Base-by-base conservation (phyloP, 2,329 filamentous ascomycete species). In the Colletotrichum camelliae region DNA sequence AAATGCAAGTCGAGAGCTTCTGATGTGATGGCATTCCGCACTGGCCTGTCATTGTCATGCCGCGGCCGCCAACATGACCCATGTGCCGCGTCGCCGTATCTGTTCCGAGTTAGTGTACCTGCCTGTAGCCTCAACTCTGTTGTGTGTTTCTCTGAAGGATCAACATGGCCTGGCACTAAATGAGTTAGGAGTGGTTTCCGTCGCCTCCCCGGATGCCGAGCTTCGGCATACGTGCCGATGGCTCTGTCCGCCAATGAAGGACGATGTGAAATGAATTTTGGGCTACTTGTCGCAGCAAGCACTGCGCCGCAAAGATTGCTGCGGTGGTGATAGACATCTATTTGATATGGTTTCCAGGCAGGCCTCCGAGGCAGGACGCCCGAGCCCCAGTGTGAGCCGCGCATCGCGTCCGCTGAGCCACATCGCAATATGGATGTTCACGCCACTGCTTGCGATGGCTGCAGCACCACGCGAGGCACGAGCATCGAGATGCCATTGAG, bases 71-170 rank as follows among this genome's bases (percentile, higher is more conserved):
- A 73, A 58, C n/a, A 21, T 64, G 48, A 39, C 29, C 27, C 8
- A 68, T 57, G 70, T 73, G 69, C 69, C 62, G 57, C 35, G 57
- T 73, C 58, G 35, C 48, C 73, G 60, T 55, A 35, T 73, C 43
- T 64, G 37, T 68, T 69, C 18, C 64, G 58, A 31, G 43, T 61
- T 73, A 75, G 74, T 68, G 70, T 39, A 29, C n/a, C 37, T 60
- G 31, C n/a, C 31, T 31, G 58, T 60, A 75, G 74, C 52, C 57
- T 67, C 74, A 74, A 73, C 58, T 73, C 48, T 65, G 74, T 43
- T 52, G 43, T 74, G 64, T 48, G 33, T 35, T 64, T 72, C 37
- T 35, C 52, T 48, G 70, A 60, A 16, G 37, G 74, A 75, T 74
- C 70, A 69, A 64, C 74, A 68, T 16, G 64, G 35, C 18, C 70